phyloP scores from a whole-genome alignment of 768 basidiomycete species.

The Chalciporus piperatus region DNA sequence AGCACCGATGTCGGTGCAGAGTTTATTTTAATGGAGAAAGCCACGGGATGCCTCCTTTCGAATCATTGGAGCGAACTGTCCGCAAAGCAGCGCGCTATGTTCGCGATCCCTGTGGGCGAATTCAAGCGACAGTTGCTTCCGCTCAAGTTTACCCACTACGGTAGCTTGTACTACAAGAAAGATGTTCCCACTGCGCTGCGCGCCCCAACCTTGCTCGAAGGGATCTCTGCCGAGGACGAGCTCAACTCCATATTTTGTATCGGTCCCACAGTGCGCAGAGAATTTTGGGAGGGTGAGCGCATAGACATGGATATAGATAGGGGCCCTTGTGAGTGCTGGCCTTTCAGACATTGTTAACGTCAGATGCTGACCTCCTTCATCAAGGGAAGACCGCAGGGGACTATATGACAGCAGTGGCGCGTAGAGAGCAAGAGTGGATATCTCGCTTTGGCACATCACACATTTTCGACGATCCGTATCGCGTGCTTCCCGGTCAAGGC shows the following conservation, averaged over 20 bases:
- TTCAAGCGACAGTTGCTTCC: constrained; percentile 20
- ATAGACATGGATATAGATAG: constrained; percentile 23
- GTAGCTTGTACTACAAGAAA: too few relatives aligned
- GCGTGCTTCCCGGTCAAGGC: constrained; percentile 11
- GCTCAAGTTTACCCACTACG: constrained; percentile 30
- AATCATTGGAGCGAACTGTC: constrained; percentile 15
- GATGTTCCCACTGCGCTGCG: too few relatives aligned
- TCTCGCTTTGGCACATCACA: not conserved
- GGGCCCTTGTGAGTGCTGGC: constrained; percentile 33
- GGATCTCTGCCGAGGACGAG: too few relatives aligned
- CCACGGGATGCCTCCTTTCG: constrained; percentile 19
- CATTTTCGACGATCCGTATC: constrained; percentile 10
- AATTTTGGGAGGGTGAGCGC: constrained; percentile 31
- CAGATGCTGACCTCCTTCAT: constrained; percentile 6
- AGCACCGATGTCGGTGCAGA: too few relatives aligned
- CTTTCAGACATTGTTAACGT: not conserved
- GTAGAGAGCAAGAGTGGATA: constrained; percentile 14
- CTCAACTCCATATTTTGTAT: too few relatives aligned
- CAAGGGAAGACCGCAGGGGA: constrained; percentile 14
- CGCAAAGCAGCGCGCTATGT: not conserved
- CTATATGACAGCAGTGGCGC: constrained; percentile 16
- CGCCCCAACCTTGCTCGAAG: too few relatives aligned
- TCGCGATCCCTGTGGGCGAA: constrained; percentile 19
- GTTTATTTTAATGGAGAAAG: constrained; percentile 36
- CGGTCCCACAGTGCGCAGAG: constrained; percentile 28